Evolutionary conservation across 2,329 filamentous ascomycete species (phyloP).

Genomic region (Cladosporium colombiae): DNA sequence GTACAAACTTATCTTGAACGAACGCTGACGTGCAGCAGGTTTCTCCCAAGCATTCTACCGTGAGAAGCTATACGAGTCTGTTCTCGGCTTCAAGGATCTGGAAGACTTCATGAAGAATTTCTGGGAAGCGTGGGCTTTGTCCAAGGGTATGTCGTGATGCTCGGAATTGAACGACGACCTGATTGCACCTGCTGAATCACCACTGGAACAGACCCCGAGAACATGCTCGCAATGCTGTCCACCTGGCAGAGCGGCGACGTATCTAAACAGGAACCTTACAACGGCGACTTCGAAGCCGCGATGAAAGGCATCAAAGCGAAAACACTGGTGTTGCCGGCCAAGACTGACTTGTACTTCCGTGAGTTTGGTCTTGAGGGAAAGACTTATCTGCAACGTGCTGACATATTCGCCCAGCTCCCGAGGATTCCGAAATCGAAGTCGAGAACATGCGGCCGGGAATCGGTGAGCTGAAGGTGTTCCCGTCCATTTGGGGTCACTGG

Average conservation of each 20-base stretch:
- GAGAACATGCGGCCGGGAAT: slow-evolving; percentile 60
- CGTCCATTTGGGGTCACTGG: slow-evolving; percentile 43
- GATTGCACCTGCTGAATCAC: neutral
- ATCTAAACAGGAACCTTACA: slow-evolving; percentile 67
- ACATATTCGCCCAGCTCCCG: slow-evolving; percentile 52
- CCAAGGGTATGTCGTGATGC: slow-evolving; percentile 53
- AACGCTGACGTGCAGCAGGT: slow-evolving; percentile 47
- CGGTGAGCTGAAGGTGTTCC: slow-evolving; percentile 56
- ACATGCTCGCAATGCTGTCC: slow-evolving; percentile 71
- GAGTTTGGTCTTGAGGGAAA: slow-evolving; percentile 33
- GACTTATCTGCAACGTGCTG: neutral
- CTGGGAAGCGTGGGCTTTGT: slow-evolving; percentile 74
- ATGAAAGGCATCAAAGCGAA: slow-evolving; percentile 72
- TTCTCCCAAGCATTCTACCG: slow-evolving; percentile 79
- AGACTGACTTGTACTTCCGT: slow-evolving; percentile 80
- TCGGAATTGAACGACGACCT: no score
- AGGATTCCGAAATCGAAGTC: slow-evolving; percentile 76
- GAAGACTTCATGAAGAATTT: slow-evolving; percentile 74
- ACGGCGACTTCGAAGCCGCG: slow-evolving; percentile 52
- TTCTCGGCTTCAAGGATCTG: slow-evolving; percentile 65
- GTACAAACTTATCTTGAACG: neutral
- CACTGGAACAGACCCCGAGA: slow-evolving; percentile 62
- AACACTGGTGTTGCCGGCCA: slow-evolving; percentile 67
- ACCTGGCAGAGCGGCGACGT: slow-evolving; percentile 78
- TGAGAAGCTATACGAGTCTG: slow-evolving; percentile 65